A percentile compares a stretch with the other conserved stretches of the same genome.
These are phyloP conservation scores for Glomus cerebriforme DNA, from an alignment of 192 early-diverging fungal species.

Conservation along the genomic window DNA sequence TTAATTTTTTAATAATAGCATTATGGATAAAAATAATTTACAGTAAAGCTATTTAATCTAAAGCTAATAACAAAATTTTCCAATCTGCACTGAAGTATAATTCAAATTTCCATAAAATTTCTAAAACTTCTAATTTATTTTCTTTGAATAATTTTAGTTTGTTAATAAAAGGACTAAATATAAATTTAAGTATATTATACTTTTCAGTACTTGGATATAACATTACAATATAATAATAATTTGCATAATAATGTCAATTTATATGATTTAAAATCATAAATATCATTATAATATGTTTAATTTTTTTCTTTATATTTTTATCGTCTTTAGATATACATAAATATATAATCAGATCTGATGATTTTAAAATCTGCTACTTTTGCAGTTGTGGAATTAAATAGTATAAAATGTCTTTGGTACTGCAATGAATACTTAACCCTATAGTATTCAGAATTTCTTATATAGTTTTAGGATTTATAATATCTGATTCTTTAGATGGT, in stretches of 20 bases:
- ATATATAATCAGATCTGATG: background rate
- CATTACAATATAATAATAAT: constrained; percentile 9
- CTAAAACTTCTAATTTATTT: background rate
- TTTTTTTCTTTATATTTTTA: no score
- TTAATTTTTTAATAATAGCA: background rate
- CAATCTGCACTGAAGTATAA: background rate
- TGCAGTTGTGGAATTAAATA: background rate
- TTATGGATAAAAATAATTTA: background rate
- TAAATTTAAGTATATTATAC: background rate
- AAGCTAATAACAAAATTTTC: no score
- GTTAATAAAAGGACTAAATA: background rate
- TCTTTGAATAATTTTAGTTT: background rate
- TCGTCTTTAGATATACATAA: background rate
- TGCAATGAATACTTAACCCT: background rate
- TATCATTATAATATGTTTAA: no score
- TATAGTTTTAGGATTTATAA: background rate
- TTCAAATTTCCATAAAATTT: background rate
- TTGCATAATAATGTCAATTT: background rate
- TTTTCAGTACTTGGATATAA: background rate
- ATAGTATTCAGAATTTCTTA: background rate
- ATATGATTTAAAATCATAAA: no score
- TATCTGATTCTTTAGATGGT: background rate
- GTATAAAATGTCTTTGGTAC: background rate
- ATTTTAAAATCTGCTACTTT: background rate
- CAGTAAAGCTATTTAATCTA: background rate